Conservation (phyloP, 768 basidiomycete genomes). For the Hortiboletus flavorubellus region DNA sequence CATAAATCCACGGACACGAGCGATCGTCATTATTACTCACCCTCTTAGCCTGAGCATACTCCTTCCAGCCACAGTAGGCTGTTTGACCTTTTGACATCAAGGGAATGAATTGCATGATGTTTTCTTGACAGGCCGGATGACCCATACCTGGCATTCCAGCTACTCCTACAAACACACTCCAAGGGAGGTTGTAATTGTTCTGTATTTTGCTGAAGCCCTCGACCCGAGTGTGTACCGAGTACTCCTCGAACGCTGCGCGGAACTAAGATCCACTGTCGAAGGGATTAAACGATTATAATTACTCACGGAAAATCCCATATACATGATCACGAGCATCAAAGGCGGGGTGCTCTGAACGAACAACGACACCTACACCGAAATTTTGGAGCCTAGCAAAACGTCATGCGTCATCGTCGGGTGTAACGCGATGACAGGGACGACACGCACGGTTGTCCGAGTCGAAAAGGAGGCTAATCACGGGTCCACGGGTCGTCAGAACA, state of each 20-base stretch:
- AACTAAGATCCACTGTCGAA: conserved; percentile 42
- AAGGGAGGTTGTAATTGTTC: conserved; percentile 29
- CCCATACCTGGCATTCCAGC: conserved; percentile 29
- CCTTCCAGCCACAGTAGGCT: conserved; percentile 18
- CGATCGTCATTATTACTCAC: conserved; percentile 17
- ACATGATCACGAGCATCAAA: conserved; percentile 5
- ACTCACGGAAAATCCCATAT: conserved; percentile 27
- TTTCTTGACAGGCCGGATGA: conserved; percentile 7
- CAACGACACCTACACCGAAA: conserved; percentile 37
- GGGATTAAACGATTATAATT: conserved; percentile 34
- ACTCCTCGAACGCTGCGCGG: conserved; percentile 27
- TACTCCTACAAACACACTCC: conserved; percentile 29
- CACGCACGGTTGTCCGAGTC: conserved; percentile 18
- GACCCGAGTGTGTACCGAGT: background rate
- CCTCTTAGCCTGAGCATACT: conserved; percentile 15
- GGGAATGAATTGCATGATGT: background rate
- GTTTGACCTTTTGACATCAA: conserved; percentile 21
- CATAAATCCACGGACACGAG: background rate
- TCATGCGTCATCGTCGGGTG: background rate
- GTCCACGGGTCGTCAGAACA: background rate
- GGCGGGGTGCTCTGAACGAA: conserved; percentile 11
- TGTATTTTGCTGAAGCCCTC: conserved; percentile 13
- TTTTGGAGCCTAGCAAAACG: conserved; percentile 21
- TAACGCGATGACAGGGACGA: background rate
- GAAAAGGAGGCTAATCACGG: conserved; percentile 1